A percentile compares a stretch with the other conserved stretches of the same genome.
Evolutionary conservation across 129 eudicot genomes (phyloP).

Genomic region (Pulicaria dysenterica): DNA sequence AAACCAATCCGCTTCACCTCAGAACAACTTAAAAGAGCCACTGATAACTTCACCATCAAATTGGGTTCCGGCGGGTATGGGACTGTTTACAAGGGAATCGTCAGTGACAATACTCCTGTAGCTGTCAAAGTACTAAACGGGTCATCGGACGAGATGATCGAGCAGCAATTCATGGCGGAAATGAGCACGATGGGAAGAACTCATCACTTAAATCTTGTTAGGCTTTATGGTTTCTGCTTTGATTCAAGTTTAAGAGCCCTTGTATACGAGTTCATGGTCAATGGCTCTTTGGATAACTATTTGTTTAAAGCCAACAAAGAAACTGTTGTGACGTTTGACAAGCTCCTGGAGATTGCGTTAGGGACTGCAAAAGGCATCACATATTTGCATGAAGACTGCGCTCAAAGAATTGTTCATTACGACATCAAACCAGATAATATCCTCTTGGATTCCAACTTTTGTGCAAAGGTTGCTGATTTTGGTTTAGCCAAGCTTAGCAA

Average conservation of each 20-base stretch:
- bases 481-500: not conserved
- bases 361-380: not conserved
- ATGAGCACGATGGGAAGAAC: too few relatives aligned
- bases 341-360: not conserved
- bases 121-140: too few relatives aligned
- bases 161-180: too few relatives aligned
- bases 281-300: not conserved
- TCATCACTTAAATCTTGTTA: too few relatives aligned
- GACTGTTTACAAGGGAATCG: too few relatives aligned
- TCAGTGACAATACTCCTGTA: too few relatives aligned
- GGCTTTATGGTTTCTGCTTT: too few relatives aligned
- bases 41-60: not conserved
- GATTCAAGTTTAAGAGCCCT: too few relatives aligned
- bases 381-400: not conserved
- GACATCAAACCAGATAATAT: not conserved
- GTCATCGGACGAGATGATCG: too few relatives aligned
- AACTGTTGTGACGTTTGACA: not conserved
- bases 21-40: constrained; percentile 9
- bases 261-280: too few relatives aligned
- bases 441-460: not conserved
- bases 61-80: constrained; percentile 28
- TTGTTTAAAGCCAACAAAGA: not conserved
- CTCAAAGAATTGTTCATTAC: not conserved
- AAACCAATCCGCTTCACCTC: constrained; percentile 14
- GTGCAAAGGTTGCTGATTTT: not conserved